phyloP scores from a whole-genome alignment of 805 yeast genomes.

The Blastobotrys mokoenaii region DNA sequence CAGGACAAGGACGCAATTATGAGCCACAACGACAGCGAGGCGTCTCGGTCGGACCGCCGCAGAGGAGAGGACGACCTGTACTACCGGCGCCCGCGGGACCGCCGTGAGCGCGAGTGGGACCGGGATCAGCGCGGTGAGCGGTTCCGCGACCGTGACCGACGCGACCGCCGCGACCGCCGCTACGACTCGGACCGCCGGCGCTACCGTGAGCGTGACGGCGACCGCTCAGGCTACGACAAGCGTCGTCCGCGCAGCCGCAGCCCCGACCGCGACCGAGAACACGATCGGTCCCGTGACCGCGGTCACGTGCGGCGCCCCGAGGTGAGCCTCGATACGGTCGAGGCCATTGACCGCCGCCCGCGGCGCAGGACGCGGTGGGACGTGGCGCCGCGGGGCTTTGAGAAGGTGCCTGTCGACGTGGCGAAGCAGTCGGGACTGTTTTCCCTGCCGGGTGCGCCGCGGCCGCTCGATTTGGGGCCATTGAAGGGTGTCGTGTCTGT shows the following conservation, averaged over 20 bases:
- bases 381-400: slow-evolving; percentile 61
- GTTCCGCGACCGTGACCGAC: neutral
- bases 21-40: too few relatives aligned
- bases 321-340: slow-evolving; percentile 31
- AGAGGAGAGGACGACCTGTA: too few relatives aligned
- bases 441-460: slow-evolving; percentile 45
- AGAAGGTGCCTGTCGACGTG: slow-evolving; percentile 60
- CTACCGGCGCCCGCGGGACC: too few relatives aligned
- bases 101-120: neutral
- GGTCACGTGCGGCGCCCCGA: slow-evolving; percentile 2
- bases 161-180: neutral
- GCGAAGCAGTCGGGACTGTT: slow-evolving; percentile 76
- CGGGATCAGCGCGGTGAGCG: neutral
- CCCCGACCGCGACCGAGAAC: slow-evolving; percentile 14
- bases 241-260: neutral
- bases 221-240: slow-evolving; percentile 2
- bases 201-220: neutral
- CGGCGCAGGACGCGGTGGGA: slow-evolving; percentile 60
- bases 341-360: slow-evolving; percentile 44
- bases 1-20: too few relatives aligned
- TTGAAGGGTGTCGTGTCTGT: neutral
- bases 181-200: neutral
- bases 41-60: too few relatives aligned
- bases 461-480: slow-evolving; percentile 9
- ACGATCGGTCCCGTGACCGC: slow-evolving; percentile 5